These are phyloP conservation scores for Zymoseptoria tritici DNA, from an alignment of 2,329 filamentous ascomycete species.

Conservation along the genomic window DNA sequence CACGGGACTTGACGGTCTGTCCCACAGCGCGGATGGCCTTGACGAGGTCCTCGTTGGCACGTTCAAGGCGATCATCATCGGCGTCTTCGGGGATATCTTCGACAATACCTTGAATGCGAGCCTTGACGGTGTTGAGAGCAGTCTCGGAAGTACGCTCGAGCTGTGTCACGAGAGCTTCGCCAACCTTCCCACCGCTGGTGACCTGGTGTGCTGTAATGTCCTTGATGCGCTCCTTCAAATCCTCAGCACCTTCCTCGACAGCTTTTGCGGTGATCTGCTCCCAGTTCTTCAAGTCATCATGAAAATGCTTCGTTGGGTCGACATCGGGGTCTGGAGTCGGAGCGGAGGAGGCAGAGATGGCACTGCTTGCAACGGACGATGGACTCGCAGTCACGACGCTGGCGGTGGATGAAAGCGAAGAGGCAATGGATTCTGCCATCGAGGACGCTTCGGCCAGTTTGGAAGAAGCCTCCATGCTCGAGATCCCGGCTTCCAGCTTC, in stretches of 20 bases:
- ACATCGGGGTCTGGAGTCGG: constrained; percentile 36
- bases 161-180: constrained; percentile 58
- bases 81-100: constrained; percentile 52
- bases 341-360: constrained; percentile 32
- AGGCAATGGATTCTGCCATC: constrained; percentile 18
- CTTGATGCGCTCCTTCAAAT: constrained; percentile 54
- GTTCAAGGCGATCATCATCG: constrained; percentile 44
- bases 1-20: constrained; percentile 65
- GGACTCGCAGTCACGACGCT: constrained; percentile 21
- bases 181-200: constrained; percentile 55
- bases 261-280: constrained; percentile 80
- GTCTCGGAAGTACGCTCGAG: constrained; percentile 60
- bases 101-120: constrained; percentile 53
- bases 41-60: constrained; percentile 46
- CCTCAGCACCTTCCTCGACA: constrained; percentile 72
- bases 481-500: constrained; percentile 52
- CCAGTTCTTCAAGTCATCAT: constrained; percentile 75
- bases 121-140: constrained; percentile 60
- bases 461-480: constrained; percentile 42
- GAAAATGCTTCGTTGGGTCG: constrained; percentile 53
- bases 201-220: constrained; percentile 70
- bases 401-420: constrained; percentile 22
- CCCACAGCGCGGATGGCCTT: constrained; percentile 59
- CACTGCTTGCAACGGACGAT: constrained; percentile 18
- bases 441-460: constrained; percentile 22